A percentile compares a stretch with the other conserved stretches of the same genome.
These are phyloP conservation scores for Omphalotus guepiniiformis DNA, from an alignment of 768 basidiomycete species.

Conservation along the genomic window DNA sequence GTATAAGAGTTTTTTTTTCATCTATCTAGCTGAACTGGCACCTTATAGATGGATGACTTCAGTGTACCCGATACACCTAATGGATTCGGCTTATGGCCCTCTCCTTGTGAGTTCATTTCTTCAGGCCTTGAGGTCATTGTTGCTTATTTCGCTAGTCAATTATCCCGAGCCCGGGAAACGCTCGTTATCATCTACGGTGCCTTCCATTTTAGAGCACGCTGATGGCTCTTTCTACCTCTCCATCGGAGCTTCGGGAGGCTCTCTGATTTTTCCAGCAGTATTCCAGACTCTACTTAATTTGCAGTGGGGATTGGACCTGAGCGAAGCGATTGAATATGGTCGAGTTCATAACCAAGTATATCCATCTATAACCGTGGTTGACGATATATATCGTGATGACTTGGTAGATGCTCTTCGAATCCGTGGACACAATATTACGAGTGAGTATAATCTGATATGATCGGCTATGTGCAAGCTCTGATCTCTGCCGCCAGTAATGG, in stretches of 20 bases:
- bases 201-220: slow-evolving; percentile 73
- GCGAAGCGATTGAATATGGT: slow-evolving; percentile 57
- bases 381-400: slow-evolving; percentile 38
- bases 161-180: slow-evolving; percentile 87
- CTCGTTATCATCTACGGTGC: slow-evolving; percentile 80
- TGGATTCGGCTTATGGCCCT: slow-evolving; percentile 76
- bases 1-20: slow-evolving; percentile 28
- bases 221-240: slow-evolving; percentile 72
- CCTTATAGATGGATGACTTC: slow-evolving; percentile 84
- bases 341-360: slow-evolving; percentile 67
- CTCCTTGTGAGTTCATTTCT: slow-evolving; percentile 52
- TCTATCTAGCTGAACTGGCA: background rate
- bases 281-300: slow-evolving; percentile 78
- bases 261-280: slow-evolving; percentile 75
- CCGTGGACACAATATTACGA: slow-evolving; percentile 53
- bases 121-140: background rate
- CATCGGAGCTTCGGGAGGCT: slow-evolving; percentile 85
- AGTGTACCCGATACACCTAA: slow-evolving; percentile 83
- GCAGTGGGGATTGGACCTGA: slow-evolving; percentile 74
- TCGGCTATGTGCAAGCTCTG: too few relatives aligned
- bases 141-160: slow-evolving; percentile 52
- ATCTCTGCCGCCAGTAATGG: slow-evolving; percentile 39
- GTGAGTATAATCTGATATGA: slow-evolving; percentile 25
- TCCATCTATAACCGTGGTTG: slow-evolving; percentile 42
- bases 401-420: slow-evolving; percentile 37